Conservation (phyloP, 306 rosid species). For the Abrus precatorius region DNA sequence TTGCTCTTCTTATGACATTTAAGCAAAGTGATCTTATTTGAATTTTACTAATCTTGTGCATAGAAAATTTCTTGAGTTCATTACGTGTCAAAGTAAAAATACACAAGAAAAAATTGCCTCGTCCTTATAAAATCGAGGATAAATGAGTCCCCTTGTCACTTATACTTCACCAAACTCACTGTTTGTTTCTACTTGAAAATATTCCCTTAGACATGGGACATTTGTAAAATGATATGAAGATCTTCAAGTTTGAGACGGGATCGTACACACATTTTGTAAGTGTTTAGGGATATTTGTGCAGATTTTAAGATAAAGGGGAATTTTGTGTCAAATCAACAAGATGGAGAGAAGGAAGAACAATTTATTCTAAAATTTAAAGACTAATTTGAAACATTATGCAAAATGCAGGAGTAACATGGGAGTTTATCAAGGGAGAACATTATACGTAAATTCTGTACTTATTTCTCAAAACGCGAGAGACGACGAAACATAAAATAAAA, state of each 20-base stretch:
- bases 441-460: not conserved
- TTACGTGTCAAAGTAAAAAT: not conserved
- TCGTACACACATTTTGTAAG: not conserved
- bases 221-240: not conserved
- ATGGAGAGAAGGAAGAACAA: not conserved
- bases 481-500: not conserved
- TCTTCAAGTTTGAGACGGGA: not conserved
- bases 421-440: not conserved
- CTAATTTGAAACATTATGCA: not conserved
- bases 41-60: not conserved
- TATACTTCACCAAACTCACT: not conserved
- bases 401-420: not conserved
- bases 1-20: not conserved
- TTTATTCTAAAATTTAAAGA: not conserved
- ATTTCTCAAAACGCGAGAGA: constrained; percentile 1
- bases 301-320: not conserved
- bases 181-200: not conserved
- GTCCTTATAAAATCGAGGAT: not conserved
- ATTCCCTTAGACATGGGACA: not conserved
- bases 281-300: not conserved
- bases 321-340: not conserved
- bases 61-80: not conserved
- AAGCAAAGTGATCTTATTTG: constrained; percentile 11
- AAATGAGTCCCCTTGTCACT: not conserved
- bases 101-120: not conserved